Evolutionary conservation across 371 early-diverging fungal species (phyloP).

Genomic region (Mortierella sp.): DNA sequence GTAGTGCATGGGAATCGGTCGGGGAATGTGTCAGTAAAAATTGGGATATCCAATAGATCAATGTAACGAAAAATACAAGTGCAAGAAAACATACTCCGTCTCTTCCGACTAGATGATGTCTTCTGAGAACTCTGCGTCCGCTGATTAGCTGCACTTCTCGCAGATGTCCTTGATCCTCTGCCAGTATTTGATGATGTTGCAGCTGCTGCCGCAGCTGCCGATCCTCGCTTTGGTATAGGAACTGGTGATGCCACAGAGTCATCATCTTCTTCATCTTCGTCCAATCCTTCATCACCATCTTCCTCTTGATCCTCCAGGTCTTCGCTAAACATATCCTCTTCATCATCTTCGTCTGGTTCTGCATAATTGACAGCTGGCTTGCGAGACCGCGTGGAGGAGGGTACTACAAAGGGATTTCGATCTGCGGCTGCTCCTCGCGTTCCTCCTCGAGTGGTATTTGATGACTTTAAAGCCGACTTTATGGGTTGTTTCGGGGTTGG

Average conservation of each 20-base stretch:
- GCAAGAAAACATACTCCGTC: constrained; percentile 20
- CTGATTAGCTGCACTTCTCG: constrained; percentile 20
- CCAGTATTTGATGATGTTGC: neutral
- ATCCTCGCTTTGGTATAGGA: constrained; percentile 4
- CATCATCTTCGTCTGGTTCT: constrained; percentile 48
- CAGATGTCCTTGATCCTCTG: constrained; percentile 21
- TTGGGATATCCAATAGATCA: neutral
- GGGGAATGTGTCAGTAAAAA: neutral
- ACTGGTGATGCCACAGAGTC: constrained; percentile 13
- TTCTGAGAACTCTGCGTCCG: constrained; percentile 2
- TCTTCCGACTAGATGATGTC: constrained; percentile 22
- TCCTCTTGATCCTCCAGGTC: constrained; percentile 28
- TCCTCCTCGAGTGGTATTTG: constrained; percentile 5
- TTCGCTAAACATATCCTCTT: constrained; percentile 13
- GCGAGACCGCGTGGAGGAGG: constrained; percentile 41
- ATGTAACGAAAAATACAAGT: neutral
- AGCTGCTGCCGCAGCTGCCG: constrained; percentile 3
- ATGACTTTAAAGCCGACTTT: constrained; percentile 1
- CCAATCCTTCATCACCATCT: constrained; percentile 26
- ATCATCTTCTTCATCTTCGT: constrained; percentile 39
- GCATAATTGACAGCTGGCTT: constrained; percentile 52
- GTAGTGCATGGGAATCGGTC: too few relatives aligned
- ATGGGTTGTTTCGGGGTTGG: neutral
- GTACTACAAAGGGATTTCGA: constrained; percentile 31
- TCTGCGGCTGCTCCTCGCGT: constrained; percentile 15